Evolutionary conservation across 495 filamentous ascomycete species (phyloP).

Genomic region (Tuber microsphaerosporum): DNA sequence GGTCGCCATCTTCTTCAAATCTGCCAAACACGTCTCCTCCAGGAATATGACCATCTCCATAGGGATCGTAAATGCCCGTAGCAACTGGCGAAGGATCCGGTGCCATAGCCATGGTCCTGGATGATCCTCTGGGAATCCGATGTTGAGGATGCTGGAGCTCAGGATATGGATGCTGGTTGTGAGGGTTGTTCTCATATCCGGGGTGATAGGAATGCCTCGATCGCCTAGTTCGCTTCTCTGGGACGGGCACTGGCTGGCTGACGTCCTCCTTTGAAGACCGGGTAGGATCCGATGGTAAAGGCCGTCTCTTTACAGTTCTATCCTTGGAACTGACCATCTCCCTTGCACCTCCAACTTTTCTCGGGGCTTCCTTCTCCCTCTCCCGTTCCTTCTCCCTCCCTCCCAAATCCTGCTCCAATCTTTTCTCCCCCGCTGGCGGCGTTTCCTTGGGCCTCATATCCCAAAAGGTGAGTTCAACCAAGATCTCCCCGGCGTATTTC

Average conservation of each 20-base stretch:
- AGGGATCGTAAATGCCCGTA: conserved; percentile 35
- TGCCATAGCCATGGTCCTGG: conserved; percentile 23
- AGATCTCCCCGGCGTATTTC: conserved; percentile 89
- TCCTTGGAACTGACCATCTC: conserved; percentile 32
- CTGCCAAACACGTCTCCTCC: conserved; percentile 27
- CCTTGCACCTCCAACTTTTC: conserved; percentile 36
- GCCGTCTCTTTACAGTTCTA: conserved; percentile 32
- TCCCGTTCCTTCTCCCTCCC: conserved; percentile 35
- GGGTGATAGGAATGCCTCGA: conserved; percentile 32
- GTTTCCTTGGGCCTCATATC: conserved; percentile 77
- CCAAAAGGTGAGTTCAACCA: conserved; percentile 94
- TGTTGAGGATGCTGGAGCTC: conserved; percentile 16
- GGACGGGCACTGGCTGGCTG: conserved; percentile 21
- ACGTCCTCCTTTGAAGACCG: conserved; percentile 25
- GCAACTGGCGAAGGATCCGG: conserved; percentile 11
- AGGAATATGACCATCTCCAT: conserved; percentile 32
- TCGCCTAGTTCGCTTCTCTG: conserved; percentile 26
- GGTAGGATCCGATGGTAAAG: conserved; percentile 33
- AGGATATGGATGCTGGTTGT: conserved; percentile 14
- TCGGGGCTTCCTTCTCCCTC: conserved; percentile 26
- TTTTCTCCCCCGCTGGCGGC: conserved; percentile 19
- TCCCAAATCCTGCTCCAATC: conserved; percentile 14
- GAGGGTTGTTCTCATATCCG: conserved; percentile 13
- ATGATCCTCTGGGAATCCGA: conserved; percentile 18
- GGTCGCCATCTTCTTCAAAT: conserved; percentile 28